A percentile compares a stretch with the other conserved stretches of the same genome.
Conservation (phyloP, 176 grass and related monocot genomes). For the Saccharum officinarum region DNA sequence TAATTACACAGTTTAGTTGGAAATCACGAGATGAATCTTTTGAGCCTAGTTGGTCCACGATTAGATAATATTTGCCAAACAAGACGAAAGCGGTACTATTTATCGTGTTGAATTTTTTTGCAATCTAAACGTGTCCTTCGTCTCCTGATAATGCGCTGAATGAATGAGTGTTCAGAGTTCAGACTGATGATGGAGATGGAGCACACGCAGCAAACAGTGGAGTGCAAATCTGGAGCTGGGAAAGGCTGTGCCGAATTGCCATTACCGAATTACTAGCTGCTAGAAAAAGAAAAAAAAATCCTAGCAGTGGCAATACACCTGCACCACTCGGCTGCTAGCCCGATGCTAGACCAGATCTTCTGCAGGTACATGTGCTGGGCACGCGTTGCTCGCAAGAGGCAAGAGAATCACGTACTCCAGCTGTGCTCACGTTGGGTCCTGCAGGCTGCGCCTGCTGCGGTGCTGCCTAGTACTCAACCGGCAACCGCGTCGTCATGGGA, state of each 20-base stretch:
- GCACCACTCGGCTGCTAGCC: background rate
- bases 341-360: conserved; percentile 1
- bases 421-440: background rate
- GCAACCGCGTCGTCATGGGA: conserved; percentile 6
- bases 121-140: too few relatives aligned
- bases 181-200: background rate
- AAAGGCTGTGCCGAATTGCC: background rate
- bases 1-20: too few relatives aligned
- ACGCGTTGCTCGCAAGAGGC: background rate
- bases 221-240: background rate
- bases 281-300: background rate
- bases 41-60: too few relatives aligned
- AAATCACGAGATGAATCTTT: too few relatives aligned
- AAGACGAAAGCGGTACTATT: too few relatives aligned
- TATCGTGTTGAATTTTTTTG: too few relatives aligned
- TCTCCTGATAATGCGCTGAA: background rate
- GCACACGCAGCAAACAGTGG: background rate
- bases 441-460: too few relatives aligned
- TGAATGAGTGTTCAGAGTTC: background rate
- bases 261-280: background rate
- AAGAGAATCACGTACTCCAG: background rate
- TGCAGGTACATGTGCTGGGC: background rate
- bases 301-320: background rate
- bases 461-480: background rate
- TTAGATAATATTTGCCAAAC: too few relatives aligned